Evolutionary conservation across 805 yeast genomes (phyloP).

Genomic region (Yarrowia yakushimensis): DNA sequence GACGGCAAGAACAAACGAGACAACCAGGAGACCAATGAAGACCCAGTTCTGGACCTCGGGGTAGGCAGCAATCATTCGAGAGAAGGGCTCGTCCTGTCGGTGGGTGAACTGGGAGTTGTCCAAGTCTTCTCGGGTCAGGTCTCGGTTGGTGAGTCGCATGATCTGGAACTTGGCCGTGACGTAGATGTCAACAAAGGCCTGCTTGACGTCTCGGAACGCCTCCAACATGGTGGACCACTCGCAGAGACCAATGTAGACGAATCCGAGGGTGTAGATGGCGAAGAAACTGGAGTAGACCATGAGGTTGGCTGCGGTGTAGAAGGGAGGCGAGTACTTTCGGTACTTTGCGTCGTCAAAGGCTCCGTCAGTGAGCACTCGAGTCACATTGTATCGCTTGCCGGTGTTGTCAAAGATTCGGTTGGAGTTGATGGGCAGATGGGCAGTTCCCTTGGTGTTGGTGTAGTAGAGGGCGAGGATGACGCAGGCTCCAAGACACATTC

Average conservation of each 20-base stretch:
- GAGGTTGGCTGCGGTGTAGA: slow-evolving; percentile 50
- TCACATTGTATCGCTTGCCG: slow-evolving; percentile 49
- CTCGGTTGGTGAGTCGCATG: neutral
- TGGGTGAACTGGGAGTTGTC: slow-evolving; percentile 21
- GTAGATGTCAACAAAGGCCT: slow-evolving; percentile 10
- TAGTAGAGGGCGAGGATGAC: slow-evolving; percentile 50
- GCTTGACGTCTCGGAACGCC: slow-evolving; percentile 27
- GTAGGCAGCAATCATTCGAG: slow-evolving; percentile 38
- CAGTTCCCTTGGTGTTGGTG: slow-evolving; percentile 56
- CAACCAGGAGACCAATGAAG: slow-evolving; percentile 49
- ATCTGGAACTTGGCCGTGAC: neutral
- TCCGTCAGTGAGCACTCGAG: slow-evolving; percentile 39
- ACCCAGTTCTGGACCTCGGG: slow-evolving; percentile 75
- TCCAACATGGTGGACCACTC: slow-evolving; percentile 30
- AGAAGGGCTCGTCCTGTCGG: slow-evolving; percentile 29
- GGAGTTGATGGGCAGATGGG: slow-evolving; percentile 58
- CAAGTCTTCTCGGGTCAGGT: neutral
- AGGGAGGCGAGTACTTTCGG: slow-evolving; percentile 63
- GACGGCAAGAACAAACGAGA: slow-evolving; percentile 39
- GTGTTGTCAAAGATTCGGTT: slow-evolving; percentile 52
- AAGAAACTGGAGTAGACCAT: slow-evolving; percentile 53
- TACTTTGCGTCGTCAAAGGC: slow-evolving; percentile 47
- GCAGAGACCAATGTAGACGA: slow-evolving; percentile 40
- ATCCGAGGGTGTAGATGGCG: slow-evolving; percentile 54
- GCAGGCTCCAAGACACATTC: slow-evolving; percentile 48